Evolutionary conservation across 352 stramenopile species (phyloP).

Genomic region (Phytophthora multivora): DNA sequence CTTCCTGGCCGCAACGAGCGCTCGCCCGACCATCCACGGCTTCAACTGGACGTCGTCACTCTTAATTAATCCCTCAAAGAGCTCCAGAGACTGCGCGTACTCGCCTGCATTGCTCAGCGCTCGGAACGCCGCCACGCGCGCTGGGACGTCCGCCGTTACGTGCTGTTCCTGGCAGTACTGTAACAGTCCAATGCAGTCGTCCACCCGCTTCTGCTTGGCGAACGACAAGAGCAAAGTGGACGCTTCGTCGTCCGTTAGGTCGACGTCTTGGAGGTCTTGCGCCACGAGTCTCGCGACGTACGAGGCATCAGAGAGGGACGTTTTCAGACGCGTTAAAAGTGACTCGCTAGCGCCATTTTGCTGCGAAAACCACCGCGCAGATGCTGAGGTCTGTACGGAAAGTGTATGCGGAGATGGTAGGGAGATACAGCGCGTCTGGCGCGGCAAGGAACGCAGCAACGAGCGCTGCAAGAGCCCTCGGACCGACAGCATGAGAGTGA

Average conservation of each 20-base stretch:
- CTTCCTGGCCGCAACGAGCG: conserved; percentile 9
- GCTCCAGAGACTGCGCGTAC: background rate
- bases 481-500: background rate
- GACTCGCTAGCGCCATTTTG: conserved; percentile 1
- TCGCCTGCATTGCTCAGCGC: background rate
- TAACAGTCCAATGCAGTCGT: background rate
- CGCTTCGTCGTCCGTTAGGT: background rate
- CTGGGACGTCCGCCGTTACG: background rate
- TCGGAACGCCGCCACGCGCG: background rate
- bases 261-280: background rate
- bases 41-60: conserved; percentile 6
- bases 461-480: background rate
- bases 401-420: background rate
- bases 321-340: background rate
- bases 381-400: background rate
- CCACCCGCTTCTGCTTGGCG: background rate
- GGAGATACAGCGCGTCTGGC: background rate
- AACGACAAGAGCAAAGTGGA: background rate
- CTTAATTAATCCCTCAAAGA: background rate
- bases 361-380: background rate
- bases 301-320: background rate
- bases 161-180: background rate
- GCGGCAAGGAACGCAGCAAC: background rate
- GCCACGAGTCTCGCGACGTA: background rate
- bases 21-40: conserved; percentile 15